phyloP scores from a whole-genome alignment of 225 moss, liverwort and hornwort genomes.

The Straminergon stramineum region DNA sequence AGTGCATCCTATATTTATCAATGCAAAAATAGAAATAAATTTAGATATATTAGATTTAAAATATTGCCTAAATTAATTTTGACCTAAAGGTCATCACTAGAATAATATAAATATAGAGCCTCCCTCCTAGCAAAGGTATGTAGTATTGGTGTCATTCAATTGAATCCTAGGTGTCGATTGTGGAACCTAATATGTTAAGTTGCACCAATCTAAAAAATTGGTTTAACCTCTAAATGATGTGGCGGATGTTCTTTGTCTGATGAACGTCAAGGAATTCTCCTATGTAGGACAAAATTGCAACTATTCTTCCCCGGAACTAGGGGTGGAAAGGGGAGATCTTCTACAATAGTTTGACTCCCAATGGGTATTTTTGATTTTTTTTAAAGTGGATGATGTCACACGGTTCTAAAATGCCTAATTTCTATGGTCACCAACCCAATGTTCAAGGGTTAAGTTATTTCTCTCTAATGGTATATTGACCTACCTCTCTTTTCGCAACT shows the following conservation, averaged over 20 bases:
- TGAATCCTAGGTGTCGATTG: background rate
- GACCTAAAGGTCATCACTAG: background rate
- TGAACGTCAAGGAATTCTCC: too few relatives aligned
- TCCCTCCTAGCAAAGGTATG: background rate
- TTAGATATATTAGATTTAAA: background rate
- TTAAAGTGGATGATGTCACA: too few relatives aligned
- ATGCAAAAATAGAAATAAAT: background rate
- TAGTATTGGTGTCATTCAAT: background rate
- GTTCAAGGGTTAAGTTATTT: background rate
- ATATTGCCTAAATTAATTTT: too few relatives aligned
- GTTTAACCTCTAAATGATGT: too few relatives aligned
- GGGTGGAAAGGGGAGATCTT: too few relatives aligned
- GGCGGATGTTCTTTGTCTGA: too few relatives aligned
- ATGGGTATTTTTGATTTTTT: too few relatives aligned
- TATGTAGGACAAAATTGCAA: too few relatives aligned
- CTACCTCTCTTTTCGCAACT: background rate
- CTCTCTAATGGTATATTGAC: fast-evolving
- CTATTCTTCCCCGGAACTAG: too few relatives aligned
- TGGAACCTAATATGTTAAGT: background rate
- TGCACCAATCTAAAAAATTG: background rate
- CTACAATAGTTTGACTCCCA: too few relatives aligned
- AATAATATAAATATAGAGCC: background rate
- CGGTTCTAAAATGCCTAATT: too few relatives aligned
- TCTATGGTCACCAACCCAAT: too few relatives aligned
- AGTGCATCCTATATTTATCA: background rate